phyloP scores from a whole-genome alignment of 108 stramenopile genomes.

The Cyclotella sp. region DNA sequence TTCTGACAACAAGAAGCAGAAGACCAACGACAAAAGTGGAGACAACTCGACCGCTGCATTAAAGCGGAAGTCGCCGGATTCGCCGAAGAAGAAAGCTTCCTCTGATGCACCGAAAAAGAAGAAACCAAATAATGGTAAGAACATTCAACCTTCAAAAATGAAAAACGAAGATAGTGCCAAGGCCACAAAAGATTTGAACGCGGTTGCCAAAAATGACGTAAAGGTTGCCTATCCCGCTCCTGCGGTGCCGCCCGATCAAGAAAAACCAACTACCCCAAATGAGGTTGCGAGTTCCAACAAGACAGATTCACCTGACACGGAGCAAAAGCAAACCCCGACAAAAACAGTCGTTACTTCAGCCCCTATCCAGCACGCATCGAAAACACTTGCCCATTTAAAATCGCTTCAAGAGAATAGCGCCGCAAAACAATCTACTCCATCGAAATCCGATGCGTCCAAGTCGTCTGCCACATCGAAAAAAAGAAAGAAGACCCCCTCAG shows the following conservation, averaged over 20 bases:
- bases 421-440: constrained; percentile 12
- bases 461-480: constrained; percentile 37
- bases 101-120: constrained; percentile 2
- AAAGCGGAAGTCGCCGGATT: not conserved
- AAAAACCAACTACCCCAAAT: not conserved
- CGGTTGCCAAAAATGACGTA: not conserved
- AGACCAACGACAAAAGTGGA: constrained; percentile 9
- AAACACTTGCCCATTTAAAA: constrained; percentile 22
- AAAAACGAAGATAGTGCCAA: not conserved
- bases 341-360: not conserved
- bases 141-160: not conserved
- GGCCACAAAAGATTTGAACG: not conserved
- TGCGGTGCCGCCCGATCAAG: not conserved
- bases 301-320: not conserved
- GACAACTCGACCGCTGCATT: not conserved
- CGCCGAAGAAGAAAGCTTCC: constrained; percentile 7
- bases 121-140: not conserved
- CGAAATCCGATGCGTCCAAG: constrained; percentile 13
- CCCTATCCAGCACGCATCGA: constrained; percentile 2
- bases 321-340: not conserved
- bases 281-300: not conserved
- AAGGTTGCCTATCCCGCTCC: not conserved
- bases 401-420: constrained; percentile 8
- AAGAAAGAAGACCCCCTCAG: constrained; percentile 37
- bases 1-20: not conserved